Conservation (phyloP, 805 yeast genomes). For the Metschnikowia borealis region DNA sequence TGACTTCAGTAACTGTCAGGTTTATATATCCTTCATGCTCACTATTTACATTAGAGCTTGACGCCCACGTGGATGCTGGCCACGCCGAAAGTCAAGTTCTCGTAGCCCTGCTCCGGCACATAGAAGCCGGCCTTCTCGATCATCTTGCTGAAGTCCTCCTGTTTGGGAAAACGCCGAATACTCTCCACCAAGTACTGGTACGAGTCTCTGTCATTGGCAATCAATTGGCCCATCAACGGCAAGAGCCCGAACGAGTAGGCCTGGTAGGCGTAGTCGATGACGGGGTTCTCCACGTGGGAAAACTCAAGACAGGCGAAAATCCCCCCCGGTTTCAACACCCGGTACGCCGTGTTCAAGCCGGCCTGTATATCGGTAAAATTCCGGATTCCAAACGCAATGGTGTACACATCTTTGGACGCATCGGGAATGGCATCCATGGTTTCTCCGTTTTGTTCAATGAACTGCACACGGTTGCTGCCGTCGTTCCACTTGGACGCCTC, state of each 20-base stretch:
- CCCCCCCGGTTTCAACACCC: slow-evolving; percentile 96
- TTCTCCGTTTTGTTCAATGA: slow-evolving; percentile 92
- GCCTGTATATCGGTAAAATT: slow-evolving; percentile 94
- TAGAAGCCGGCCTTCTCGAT: slow-evolving; percentile 93
- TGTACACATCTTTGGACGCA: slow-evolving; percentile 89
- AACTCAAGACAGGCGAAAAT: slow-evolving; percentile 95
- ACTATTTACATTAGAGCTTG: slow-evolving; percentile 49
- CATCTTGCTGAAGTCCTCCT: slow-evolving; percentile 87
- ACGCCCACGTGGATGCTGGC: slow-evolving; percentile 96
- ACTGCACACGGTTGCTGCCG: slow-evolving; percentile 58
- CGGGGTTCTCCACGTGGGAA: slow-evolving; percentile 80
- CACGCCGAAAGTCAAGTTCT: slow-evolving; percentile 88
- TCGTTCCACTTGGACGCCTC: slow-evolving; percentile 57
- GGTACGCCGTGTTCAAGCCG: slow-evolving; percentile 90
- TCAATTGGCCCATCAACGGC: slow-evolving; percentile 92
- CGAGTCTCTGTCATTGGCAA: slow-evolving; percentile 93
- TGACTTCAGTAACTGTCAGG: too few species aligned
- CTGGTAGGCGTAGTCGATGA: slow-evolving; percentile 73
- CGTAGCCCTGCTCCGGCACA: slow-evolving; percentile 83
- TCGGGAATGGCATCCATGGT: slow-evolving; percentile 76
- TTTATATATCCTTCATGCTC: too few species aligned
- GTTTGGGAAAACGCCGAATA: slow-evolving; percentile 85
- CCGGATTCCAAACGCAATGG: slow-evolving; percentile 96
- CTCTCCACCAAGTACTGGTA: slow-evolving; percentile 96
- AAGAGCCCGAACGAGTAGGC: slow-evolving; percentile 83